Evolutionary conservation across 257 asterid genomes (phyloP), one percentile per base, ranked within the genome.

Genomic region (Salvia miltiorrhiza): DNA sequence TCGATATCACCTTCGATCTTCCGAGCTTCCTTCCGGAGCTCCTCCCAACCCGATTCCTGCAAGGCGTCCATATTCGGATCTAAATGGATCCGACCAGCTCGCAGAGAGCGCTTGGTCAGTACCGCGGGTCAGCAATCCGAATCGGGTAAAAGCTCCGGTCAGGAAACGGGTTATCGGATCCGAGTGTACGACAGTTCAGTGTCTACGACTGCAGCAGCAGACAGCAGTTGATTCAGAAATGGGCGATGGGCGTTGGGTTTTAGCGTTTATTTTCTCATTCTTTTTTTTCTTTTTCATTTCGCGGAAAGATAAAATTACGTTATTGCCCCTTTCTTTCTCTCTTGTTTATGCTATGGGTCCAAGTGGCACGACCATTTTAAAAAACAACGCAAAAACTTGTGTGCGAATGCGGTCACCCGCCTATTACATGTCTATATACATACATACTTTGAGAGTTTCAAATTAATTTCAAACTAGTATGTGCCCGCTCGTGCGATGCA

Each of bases 41-140:
- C 97, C 80, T 94, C 96, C 99, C 99, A 94, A 20, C 99, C 99
- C 59, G 88, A 83, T 76, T 94, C 99, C 90, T 89, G 94, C 82
- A 86, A 50, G 72, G 71, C 76, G 32, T 89, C 97, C 92, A 88
- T 88, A 50, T 20, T 73, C 76, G 80, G 88, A 73, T 70, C 84
- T 65, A 71, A 61, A 17, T 41, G 52, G 78, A 70, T 76, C 82
- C 81, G 66, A 78, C 76, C 77, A 73, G 72, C 63, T 65, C 7
- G 19, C 13, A 17, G 52, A 48, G n/a, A 47, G 49, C 45, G 62
- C 44, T 71, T 16, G 17, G 13, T 71, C 63, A 47, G 63, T 32
- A 17, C 37, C 0, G 20, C 65, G 48, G 57, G 57, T 48, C 35
- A 16, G 20, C 9, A 48, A 43, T 53, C 67, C 67, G 63, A 63